Evolutionary conservation across 345 rosid genomes (phyloP).

Genomic region (Eutrema japonicum): DNA sequence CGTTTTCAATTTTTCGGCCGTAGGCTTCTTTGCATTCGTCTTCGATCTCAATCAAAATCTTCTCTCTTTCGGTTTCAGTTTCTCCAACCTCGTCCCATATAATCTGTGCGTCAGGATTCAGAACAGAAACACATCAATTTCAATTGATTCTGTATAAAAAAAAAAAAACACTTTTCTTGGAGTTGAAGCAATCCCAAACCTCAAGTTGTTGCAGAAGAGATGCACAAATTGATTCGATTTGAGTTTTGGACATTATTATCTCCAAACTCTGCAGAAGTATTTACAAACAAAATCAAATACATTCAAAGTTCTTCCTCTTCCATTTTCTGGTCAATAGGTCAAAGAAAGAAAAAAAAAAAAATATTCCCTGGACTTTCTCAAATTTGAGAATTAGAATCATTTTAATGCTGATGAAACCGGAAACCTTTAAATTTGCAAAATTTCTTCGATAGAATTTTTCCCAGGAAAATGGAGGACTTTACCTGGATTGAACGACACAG

Average conservation of each 20-base stretch:
- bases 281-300: constrained; percentile 6
- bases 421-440: neutral
- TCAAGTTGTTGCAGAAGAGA: constrained; percentile 78
- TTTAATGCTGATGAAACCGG: neutral
- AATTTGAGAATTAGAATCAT: constrained; percentile 1
- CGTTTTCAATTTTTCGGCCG: constrained; percentile 69
- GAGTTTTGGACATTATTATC: constrained; percentile 54
- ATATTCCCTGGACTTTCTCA: neutral
- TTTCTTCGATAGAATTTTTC: neutral
- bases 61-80: constrained; percentile 67
- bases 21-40: constrained; percentile 81
- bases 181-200: constrained; percentile 51
- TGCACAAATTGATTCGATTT: constrained; percentile 65
- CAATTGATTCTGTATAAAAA: neutral
- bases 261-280: constrained; percentile 25
- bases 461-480: constrained; percentile 24
- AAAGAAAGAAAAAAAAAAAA: neutral
- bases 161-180: neutral
- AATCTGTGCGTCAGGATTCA: constrained; percentile 46
- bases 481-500: constrained; percentile 30
- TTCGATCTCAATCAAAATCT: constrained; percentile 80
- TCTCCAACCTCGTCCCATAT: constrained; percentile 97
- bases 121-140: neutral
- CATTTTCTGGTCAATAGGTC: neutral
- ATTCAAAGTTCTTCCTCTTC: constrained; percentile 19